phyloP scores from a whole-genome alignment of 441 rosid species.

The Isatis lusitanica region DNA sequence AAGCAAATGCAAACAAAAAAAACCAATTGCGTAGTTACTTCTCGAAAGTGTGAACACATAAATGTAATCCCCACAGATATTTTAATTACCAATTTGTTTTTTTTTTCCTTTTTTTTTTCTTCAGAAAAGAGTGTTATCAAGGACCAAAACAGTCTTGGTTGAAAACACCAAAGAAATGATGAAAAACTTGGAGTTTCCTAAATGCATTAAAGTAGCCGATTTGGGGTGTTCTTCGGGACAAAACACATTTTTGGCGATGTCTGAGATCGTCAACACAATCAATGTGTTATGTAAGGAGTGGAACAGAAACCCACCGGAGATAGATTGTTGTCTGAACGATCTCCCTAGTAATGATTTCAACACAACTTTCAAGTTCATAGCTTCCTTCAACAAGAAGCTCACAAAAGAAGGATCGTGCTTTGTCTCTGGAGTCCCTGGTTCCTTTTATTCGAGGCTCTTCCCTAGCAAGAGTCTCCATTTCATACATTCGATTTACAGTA shows the following conservation, averaged over 20 bases:
- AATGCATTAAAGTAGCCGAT: slow-evolving; percentile 20
- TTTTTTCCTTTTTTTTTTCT: neutral
- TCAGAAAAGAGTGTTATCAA: slow-evolving; percentile 17
- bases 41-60: neutral
- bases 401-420: slow-evolving; percentile 21
- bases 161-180: slow-evolving; percentile 17
- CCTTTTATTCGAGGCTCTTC: slow-evolving; percentile 46
- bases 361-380: slow-evolving; percentile 38
- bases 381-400: slow-evolving; percentile 21
- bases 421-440: slow-evolving; percentile 42
- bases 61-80: neutral
- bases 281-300: neutral
- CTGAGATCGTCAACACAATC: slow-evolving; percentile 22
- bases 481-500: slow-evolving; percentile 36
- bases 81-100: neutral
- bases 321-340: slow-evolving; percentile 49
- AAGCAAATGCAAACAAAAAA: neutral
- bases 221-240: slow-evolving; percentile 31
- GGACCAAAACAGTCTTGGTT: neutral
- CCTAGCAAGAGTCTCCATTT: slow-evolving; percentile 41
- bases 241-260: slow-evolving; percentile 28
- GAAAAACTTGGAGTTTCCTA: slow-evolving; percentile 13
- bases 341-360: slow-evolving; percentile 57
- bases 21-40: neutral
- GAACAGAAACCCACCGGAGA: slow-evolving; percentile 22